phyloP scores from a whole-genome alignment of 306 rosid genomes.

The Rubus idaeus region DNA sequence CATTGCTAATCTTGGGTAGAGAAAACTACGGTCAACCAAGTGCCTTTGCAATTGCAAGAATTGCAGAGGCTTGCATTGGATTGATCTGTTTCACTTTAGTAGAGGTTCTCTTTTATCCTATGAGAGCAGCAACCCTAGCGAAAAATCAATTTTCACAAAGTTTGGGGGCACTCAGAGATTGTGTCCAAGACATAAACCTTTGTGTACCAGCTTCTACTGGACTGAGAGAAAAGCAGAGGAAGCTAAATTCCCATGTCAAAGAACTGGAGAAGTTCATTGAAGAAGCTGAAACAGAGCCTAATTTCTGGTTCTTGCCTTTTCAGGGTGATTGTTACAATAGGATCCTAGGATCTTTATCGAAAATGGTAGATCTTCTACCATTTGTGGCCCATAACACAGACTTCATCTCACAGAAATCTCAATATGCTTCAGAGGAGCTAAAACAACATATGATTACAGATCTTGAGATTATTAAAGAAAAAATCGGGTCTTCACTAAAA shows the following conservation, averaged over 20 bases:
- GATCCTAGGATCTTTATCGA: slow-evolving; percentile 52
- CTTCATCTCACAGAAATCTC: slow-evolving; percentile 27
- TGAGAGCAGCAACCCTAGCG: slow-evolving; percentile 68
- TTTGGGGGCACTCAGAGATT: slow-evolving; percentile 47
- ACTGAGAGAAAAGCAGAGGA: slow-evolving; percentile 38
- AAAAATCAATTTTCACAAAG: slow-evolving; percentile 52
- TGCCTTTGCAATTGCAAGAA: slow-evolving; percentile 65
- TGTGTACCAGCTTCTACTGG: slow-evolving; percentile 26
- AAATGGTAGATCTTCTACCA: slow-evolving; percentile 39
- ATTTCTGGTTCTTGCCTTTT: slow-evolving; percentile 77
- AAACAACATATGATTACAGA: slow-evolving; percentile 37
- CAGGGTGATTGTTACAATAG: slow-evolving; percentile 44
- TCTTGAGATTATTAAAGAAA: slow-evolving; percentile 41
- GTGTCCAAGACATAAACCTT: slow-evolving; percentile 35
- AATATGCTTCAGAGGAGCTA: slow-evolving; percentile 20
- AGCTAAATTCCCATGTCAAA: slow-evolving; percentile 40
- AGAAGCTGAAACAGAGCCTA: slow-evolving; percentile 75
- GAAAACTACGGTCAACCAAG: slow-evolving; percentile 52
- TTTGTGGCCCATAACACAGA: slow-evolving; percentile 44
- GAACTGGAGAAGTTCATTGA: slow-evolving; percentile 41
- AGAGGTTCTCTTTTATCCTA: slow-evolving; percentile 51
- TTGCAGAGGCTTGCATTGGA: slow-evolving; percentile 66
- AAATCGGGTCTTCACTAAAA: slow-evolving; percentile 34
- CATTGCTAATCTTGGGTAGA: slow-evolving; percentile 74
- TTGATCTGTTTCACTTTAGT: slow-evolving; percentile 50